Base-by-base conservation (phyloP, 2,329 filamentous ascomycete genomes). In the Colletotrichum falcatum region DNA sequence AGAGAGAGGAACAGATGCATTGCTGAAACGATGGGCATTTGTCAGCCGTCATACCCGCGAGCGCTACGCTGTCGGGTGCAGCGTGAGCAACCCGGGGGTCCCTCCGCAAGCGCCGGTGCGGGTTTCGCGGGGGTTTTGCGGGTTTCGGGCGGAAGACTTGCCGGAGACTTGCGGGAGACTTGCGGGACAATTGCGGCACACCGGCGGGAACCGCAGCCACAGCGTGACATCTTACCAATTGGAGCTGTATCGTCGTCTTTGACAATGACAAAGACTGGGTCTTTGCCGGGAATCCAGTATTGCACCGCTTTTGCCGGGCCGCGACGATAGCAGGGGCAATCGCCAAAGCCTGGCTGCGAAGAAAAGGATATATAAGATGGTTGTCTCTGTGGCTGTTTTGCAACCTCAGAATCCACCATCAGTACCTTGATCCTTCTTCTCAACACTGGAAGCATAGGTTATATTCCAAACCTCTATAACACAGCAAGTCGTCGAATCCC, bases 141-240 rank as follows among this genome's bases (percentile, higher is more conserved):
- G 73, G 72, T 71, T 58, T 68, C 68, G 62, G 59, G 73, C 72
- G 65, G 73, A 59, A 61, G 39, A 28, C 26, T 39, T 66, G 66
- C 66, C n/a, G n/a, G n/a, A n/a, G n/a, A n/a, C n/a, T n/a, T n/a
- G 73, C 71, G 65, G 73, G 54, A 61, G 39, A 28, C 26, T 42
- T 66, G 66, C 66, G 65, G 73, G 54, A 56, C 30, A 11, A 5
- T 49, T 63, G 65, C 65, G 65, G 67, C 16, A 61, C 63, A 26
- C 33, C 39, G 23, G 61, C 62, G 61, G 53, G 11, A 37, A 37
- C 35, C 11, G 44, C 28, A 6, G 5, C 30, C 46, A 20, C 48
- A 18, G 2, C 5, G 14, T 20, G 30, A 6, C 2, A 2, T 4
- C 28, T 26, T 12, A 46, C 30, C 16, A 39, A 3, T 14, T 5